These are phyloP conservation scores for Tulasnella sp. DNA, from an alignment of 768 basidiomycete genomes.

Conservation along the genomic window DNA sequence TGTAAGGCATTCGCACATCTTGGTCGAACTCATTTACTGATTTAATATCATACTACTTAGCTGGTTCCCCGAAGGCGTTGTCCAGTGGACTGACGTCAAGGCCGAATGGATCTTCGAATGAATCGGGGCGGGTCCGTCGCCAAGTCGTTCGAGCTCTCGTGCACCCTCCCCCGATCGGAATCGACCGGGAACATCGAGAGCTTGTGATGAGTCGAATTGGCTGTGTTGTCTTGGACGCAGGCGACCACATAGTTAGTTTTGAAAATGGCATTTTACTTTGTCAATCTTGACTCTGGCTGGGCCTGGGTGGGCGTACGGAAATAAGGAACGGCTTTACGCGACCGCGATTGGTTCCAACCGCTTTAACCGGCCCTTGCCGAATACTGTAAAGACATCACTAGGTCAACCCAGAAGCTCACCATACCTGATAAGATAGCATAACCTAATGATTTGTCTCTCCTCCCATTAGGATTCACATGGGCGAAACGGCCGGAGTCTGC, in stretches of 20 bases:
- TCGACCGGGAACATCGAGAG: not conserved
- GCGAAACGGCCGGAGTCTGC: not conserved
- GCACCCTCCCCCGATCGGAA: not conserved
- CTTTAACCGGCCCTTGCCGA: not conserved
- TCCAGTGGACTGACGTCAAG: conserved; percentile 55
- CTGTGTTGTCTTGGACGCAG: not conserved
- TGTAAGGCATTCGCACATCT: conserved; percentile 40
- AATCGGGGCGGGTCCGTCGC: conserved; percentile 14
- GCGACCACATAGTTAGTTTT: not conserved
- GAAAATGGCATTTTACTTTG: not conserved
- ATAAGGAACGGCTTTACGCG: not conserved
- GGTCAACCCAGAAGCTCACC: too few species aligned
- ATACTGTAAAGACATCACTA: too few species aligned
- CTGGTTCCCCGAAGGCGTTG: conserved; percentile 84
- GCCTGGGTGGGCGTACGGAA: not conserved
- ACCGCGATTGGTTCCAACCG: not conserved
- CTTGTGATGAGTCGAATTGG: not conserved
- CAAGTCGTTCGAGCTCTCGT: not conserved
- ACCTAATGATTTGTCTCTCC: not conserved
- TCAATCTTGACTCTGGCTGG: not conserved
- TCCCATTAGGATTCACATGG: not conserved
- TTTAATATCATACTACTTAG: conserved; percentile 28
- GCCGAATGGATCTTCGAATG: conserved; percentile 75
- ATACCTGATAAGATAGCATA: too few species aligned
- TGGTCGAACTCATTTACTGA: not conserved